Evolutionary conservation across 768 basidiomycete genomes (phyloP), one percentile per base, ranked within the genome.

Genomic region (Tubosaeta brunneosetosa): DNA sequence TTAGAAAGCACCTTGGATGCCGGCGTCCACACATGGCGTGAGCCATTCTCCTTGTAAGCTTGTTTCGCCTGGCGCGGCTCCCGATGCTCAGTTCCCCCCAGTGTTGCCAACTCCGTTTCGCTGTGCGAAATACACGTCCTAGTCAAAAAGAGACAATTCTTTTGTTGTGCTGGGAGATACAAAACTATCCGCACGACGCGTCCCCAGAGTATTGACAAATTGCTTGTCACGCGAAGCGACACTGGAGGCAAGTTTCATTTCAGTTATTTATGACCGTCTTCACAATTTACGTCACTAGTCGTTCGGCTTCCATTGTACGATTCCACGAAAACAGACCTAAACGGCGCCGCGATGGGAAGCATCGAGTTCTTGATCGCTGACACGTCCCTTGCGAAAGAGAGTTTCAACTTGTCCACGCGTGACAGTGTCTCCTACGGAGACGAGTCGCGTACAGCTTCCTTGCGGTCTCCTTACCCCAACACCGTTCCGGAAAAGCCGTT

Each of bases 231-330:
- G 55, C 52, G 64, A 67, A 60, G 50, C 50, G 56, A 45, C 58
- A 32, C 47, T 53, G 66, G 64, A 51, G 64, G 66, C 50, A 58
- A 50, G 65, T 55, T 62, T 66, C 66, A 66, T 68, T 65, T 66
- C 32, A 63, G 57, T 47, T 56, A 56, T 58, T 61, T 63, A 61
- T 66, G 60, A 59, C 57, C 49, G 14, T 60, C 52, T 58, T 68
- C 27, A 63, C 47, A 49, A 32, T 64, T 66, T 66, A 66, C 66
- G 66, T 66, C 63, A 63, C 38, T 42, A 66, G 66, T 33, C n/a
- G 48, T 66, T 34, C 64, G 52, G 25, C 66, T 66, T 66, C 66
- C 66, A 68, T 68, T 66, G 60, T 66, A 60, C 53, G 58, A 66
- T 60, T 59, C 62, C 60, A 62, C 56, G 44, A 67, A 48, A 66